phyloP scores from a whole-genome alignment of 306 rosid genomes.

The Lablab purpureus region DNA sequence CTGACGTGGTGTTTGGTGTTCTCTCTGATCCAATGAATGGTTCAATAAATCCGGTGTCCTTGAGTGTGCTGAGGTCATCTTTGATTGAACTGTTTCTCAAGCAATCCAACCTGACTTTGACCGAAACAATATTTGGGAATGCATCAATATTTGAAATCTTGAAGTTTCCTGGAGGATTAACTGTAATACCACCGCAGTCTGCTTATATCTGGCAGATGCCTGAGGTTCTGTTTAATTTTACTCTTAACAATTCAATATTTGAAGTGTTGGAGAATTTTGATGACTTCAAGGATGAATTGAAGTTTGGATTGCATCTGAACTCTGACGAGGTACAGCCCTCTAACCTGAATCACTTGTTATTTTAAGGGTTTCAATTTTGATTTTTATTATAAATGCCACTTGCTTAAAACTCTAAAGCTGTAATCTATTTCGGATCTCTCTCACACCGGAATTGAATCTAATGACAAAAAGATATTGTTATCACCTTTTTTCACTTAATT shows the following conservation, averaged over 20 bases:
- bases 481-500: background rate
- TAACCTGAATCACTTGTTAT: conserved; percentile 41
- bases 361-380: conserved; percentile 28
- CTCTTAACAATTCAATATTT: conserved; percentile 73
- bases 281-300: conserved; percentile 72
- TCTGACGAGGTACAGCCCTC: conserved; percentile 69
- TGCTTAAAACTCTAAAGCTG: background rate
- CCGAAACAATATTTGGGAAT: conserved; percentile 73
- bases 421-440: conserved; percentile 15
- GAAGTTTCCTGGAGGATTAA: conserved; percentile 79
- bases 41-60: conserved; percentile 71
- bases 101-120: conserved; percentile 78
- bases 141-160: conserved; percentile 74
- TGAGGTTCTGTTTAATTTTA: conserved; percentile 80
- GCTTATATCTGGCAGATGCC: conserved; percentile 74
- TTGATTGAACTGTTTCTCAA: conserved; percentile 75
- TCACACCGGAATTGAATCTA: conserved; percentile 11
- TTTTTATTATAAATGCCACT: conserved; percentile 23
- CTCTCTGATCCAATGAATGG: conserved; percentile 71
- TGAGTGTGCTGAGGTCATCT: conserved; percentile 78
- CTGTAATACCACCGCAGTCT: conserved; percentile 74
- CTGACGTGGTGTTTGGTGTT: conserved; percentile 79
- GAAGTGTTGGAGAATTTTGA: conserved; percentile 65
- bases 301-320: conserved; percentile 67
- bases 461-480: background rate